These are phyloP conservation scores for Salix arbutifolia DNA, from an alignment of 345 rosid genomes.

Conservation along the genomic window DNA sequence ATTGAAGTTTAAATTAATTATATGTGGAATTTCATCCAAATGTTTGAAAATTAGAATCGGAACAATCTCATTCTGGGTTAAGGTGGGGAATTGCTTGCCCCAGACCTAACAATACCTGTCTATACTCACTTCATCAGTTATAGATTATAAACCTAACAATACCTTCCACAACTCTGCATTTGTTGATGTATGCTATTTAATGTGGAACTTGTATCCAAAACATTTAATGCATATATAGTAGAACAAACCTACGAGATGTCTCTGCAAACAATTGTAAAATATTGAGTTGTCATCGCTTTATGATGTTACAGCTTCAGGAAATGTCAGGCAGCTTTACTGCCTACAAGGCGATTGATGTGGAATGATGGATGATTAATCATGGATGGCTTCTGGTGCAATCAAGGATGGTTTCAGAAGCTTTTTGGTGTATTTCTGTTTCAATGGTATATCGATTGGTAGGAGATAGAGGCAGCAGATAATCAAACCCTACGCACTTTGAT, in stretches of 20 bases:
- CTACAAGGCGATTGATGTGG: slow-evolving; percentile 73
- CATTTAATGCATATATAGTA: neutral
- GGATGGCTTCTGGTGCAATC: slow-evolving; percentile 10
- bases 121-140: neutral
- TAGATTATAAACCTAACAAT: neutral
- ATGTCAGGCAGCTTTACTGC: slow-evolving; percentile 96
- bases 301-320: slow-evolving; percentile 74
- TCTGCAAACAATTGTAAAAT: neutral
- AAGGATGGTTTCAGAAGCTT: slow-evolving; percentile 9
- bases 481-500: slow-evolving; percentile 7
- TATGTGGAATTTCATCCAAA: no score
- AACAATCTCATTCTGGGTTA: neutral
- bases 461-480: slow-evolving; percentile 14
- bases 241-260: neutral
- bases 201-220: neutral
- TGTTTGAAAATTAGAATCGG: neutral
- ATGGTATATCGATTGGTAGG: slow-evolving; percentile 1
- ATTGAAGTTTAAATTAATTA: no score
- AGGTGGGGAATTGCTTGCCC: neutral
- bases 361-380: slow-evolving; percentile 6
- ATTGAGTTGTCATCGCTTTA: neutral
- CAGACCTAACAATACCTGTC: neutral
- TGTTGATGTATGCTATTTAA: neutral
- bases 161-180: neutral
- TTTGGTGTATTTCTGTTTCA: slow-evolving; percentile 7